Evolutionary conservation across 2,329 filamentous ascomycete genomes (phyloP), one percentile per base, ranked within the genome.

Genomic region (Colletotrichum euphorbiae): DNA sequence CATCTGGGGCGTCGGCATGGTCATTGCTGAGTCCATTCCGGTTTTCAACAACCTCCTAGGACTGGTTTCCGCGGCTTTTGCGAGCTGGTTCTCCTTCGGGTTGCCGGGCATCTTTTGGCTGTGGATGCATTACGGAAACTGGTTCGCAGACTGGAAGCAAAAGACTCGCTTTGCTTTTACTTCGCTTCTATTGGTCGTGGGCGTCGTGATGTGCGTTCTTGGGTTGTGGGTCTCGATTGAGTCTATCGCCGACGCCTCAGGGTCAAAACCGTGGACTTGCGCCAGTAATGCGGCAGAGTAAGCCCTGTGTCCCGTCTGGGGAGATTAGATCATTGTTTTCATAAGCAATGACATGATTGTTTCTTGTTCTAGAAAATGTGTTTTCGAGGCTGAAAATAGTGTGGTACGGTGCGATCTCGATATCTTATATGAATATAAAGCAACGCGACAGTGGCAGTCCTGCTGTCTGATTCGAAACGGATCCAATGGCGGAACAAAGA

Each of bases 1-100:
- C 3, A 76, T 88, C 7, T 92, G 90, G 87, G 71, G 87, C 2
- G 64, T 90, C 6, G 87, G 89, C 1, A 91, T 89, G 83, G 77
- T 93, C 62, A 89, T 93, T 66, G 89, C 91, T 2, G 85, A 90
- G 73, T 87, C 88, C 0, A 89, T 93, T 7, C 91, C 91, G 0
- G 86, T 89, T 48, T 93, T 93, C 79, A 88, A 87, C 74, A 83
- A 88, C 55, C 79, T 93, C 6, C 79, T 93, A 3, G 87, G 86
- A 1, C 78, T 93, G 28, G 87, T 92, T 71, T 83, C 81, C n/a
- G 84, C 89, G 1, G 77, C 91, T 1, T 91, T 92, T 62, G 87
- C 85, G 8, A 88, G 84, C 54, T 92, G 90, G 89, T 92, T 92
- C 75, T 89, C 87, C 61, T 84, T 81, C 19, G 83, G 82, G 4